Conservation (phyloP, 768 basidiomycete genomes). For the Calocybe cyanea region DNA sequence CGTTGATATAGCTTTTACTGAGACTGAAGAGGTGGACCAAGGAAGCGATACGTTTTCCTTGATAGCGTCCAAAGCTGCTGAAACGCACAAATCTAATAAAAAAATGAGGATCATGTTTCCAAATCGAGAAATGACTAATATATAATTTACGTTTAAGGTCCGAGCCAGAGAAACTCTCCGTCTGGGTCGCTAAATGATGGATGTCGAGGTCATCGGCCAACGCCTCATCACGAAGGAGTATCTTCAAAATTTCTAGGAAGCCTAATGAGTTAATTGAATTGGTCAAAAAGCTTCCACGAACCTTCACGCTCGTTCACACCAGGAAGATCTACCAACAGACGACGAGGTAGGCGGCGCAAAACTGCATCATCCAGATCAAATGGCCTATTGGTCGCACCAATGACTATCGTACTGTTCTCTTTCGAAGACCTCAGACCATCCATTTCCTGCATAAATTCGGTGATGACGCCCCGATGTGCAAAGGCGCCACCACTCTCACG, state of each 20-base stretch:
- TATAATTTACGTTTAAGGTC: slow-evolving; percentile 81
- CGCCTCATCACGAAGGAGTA: slow-evolving; percentile 78
- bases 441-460: slow-evolving; percentile 97
- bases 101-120: slow-evolving; percentile 1
- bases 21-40: slow-evolving; percentile 44
- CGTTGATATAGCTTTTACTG: no score
- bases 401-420: slow-evolving; percentile 82
- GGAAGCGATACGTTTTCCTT: slow-evolving; percentile 82
- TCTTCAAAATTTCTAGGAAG: slow-evolving; percentile 75
- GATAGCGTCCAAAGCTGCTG: slow-evolving; percentile 87
- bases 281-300: slow-evolving; percentile 26
- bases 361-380: slow-evolving; percentile 93
- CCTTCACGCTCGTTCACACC: slow-evolving; percentile 84
- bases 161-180: slow-evolving; percentile 88
- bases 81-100: slow-evolving; percentile 79
- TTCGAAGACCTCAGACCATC: slow-evolving; percentile 81
- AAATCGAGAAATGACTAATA: slow-evolving; percentile 6
- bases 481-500: slow-evolving; percentile 75
- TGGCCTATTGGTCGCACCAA: slow-evolving; percentile 91
- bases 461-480: slow-evolving; percentile 85
- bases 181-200: slow-evolving; percentile 58
- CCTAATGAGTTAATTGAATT: slow-evolving; percentile 4
- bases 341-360: slow-evolving; percentile 79
- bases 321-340: slow-evolving; percentile 85
- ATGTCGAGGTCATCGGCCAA: slow-evolving; percentile 64